A percentile compares a stretch with the other conserved stretches of the same genome.
Conservation (phyloP, 2,329 filamentous ascomycete genomes). For the Neophaeococcomyces aloes region DNA sequence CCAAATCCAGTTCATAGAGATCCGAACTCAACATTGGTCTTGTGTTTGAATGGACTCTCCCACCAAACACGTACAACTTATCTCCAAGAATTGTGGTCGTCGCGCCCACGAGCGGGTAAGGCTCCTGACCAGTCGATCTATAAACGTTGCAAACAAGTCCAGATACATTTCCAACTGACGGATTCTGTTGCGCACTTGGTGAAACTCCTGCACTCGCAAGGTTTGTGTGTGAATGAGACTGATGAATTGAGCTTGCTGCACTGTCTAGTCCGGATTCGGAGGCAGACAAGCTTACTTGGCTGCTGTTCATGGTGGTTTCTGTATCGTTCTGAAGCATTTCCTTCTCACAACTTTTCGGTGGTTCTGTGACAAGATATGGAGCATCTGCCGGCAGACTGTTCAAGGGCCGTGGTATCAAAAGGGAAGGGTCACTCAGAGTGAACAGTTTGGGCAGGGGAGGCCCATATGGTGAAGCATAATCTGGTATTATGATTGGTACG, state of each 20-base stretch:
- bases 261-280: conserved; percentile 20
- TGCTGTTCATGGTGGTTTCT: conserved; percentile 19
- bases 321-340: conserved; percentile 1
- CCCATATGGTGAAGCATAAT: conserved; percentile 23
- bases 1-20: conserved; percentile 85
- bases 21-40: conserved; percentile 79
- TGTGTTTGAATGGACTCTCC: conserved; percentile 72
- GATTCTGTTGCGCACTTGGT: conserved; percentile 12
- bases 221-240: conserved; percentile 3
- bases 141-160: conserved; percentile 60
- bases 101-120: conserved; percentile 81
- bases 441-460: conserved; percentile 12
- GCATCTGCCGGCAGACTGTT: conserved; percentile 4
- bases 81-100: conserved; percentile 92
- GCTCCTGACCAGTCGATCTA: conserved; percentile 81
- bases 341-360: conserved; percentile 13
- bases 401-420: conserved; percentile 13
- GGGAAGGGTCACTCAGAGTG: conserved; percentile 9
- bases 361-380: not conserved
- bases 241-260: conserved; percentile 10
- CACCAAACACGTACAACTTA: conserved; percentile 94
- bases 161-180: conserved; percentile 50
- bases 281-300: conserved; percentile 20
- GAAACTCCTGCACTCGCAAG: conserved; percentile 8
- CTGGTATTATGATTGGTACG: conserved; percentile 25